Evolutionary conservation across 2,329 filamentous ascomycete genomes (phyloP).

Genomic region (Beauveria pseudobassiana): DNA sequence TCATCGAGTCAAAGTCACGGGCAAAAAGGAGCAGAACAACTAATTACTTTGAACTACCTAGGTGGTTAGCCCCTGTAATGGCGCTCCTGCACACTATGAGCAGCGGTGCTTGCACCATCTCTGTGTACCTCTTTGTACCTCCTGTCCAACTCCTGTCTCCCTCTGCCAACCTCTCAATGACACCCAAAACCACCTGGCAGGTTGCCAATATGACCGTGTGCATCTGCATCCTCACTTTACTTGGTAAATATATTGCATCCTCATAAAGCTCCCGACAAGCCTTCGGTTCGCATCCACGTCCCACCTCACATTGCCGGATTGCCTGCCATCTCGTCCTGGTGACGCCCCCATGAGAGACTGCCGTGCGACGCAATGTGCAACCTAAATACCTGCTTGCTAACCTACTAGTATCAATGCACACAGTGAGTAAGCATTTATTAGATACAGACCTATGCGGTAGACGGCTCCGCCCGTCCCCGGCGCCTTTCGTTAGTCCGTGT

Average conservation of each 20-base stretch:
- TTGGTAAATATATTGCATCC: neutral
- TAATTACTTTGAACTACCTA: too few species aligned
- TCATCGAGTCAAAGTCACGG: neutral
- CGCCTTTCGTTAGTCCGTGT: neutral
- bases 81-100: neutral
- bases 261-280: neutral
- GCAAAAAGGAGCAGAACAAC: neutral
- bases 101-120: neutral
- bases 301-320: neutral
- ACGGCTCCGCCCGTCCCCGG: neutral
- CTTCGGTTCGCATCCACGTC: neutral
- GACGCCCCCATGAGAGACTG: neutral
- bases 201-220: neutral
- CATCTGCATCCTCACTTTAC: neutral
- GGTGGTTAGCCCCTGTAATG: neutral
- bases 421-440: neutral
- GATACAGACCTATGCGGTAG: neutral
- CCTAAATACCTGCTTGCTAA: neutral
- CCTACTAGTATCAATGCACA: neutral
- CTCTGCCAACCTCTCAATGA: neutral
- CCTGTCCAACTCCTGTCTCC: neutral
- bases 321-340: neutral
- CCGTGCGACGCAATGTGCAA: neutral
- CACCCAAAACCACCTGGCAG: conserved; percentile 3
- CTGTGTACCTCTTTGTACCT: neutral